A percentile compares a stretch with the other conserved stretches of the same genome.
phyloP scores from a whole-genome alignment of 805 yeast species.

The Scheffersomyces stipitis region DNA sequence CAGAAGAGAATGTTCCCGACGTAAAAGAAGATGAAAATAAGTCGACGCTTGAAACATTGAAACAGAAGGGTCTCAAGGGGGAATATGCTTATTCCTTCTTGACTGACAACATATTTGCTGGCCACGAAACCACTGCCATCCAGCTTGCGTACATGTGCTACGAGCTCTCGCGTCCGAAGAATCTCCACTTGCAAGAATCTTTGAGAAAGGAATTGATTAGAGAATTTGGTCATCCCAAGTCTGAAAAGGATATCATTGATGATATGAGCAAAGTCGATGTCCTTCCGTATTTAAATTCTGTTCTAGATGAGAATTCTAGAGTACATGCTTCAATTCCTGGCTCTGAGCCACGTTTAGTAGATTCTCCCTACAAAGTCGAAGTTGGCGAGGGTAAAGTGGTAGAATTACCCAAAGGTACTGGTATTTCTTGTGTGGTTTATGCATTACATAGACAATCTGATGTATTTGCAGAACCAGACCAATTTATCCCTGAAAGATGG shows the following conservation, averaged over 20 bases:
- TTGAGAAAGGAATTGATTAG: slow-evolving; percentile 47
- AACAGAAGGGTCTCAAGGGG: slow-evolving; percentile 30
- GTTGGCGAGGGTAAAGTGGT: slow-evolving; percentile 18
- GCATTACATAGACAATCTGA: slow-evolving; percentile 53
- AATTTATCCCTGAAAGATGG: slow-evolving; percentile 68
- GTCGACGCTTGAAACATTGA: slow-evolving; percentile 36
- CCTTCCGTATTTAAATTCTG: slow-evolving; percentile 59
- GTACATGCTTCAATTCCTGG: slow-evolving; percentile 75
- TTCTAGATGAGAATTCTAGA: slow-evolving; percentile 59
- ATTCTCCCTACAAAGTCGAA: slow-evolving; percentile 25
- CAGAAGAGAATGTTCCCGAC: slow-evolving; percentile 32
- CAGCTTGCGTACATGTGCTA: slow-evolving; percentile 60
- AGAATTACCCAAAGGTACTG: slow-evolving; percentile 51
- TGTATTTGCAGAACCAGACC: slow-evolving; percentile 52
- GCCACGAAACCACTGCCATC: slow-evolving; percentile 70
- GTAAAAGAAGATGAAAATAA: slow-evolving; percentile 15
- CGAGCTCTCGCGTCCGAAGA: slow-evolving; percentile 54
- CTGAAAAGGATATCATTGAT: slow-evolving; percentile 16
- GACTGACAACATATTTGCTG: slow-evolving; percentile 71
- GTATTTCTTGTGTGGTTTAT: slow-evolving; percentile 66
- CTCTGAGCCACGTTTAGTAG: slow-evolving; percentile 59
- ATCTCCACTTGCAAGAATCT: slow-evolving; percentile 44
- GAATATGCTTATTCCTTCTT: slow-evolving; percentile 38
- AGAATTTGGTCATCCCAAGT: slow-evolving; percentile 30
- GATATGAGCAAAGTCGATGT: slow-evolving; percentile 48